A percentile compares a stretch with the other conserved stretches of the same genome.
These are phyloP conservation scores for Lenzites betulinus DNA, from an alignment of 768 basidiomycete species.

Conservation along the genomic window DNA sequence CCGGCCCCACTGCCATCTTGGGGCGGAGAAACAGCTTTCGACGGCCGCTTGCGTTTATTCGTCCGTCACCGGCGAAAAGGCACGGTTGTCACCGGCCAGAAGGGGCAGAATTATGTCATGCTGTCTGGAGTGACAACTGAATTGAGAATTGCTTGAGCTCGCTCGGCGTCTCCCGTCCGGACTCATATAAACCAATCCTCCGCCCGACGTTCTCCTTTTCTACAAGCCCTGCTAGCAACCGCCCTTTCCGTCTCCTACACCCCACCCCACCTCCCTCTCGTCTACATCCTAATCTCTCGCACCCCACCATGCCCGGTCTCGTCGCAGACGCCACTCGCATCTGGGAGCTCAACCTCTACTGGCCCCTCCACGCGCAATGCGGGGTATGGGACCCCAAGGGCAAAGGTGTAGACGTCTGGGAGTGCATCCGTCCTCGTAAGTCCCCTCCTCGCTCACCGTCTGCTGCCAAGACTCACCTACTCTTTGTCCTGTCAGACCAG, in stretches of 20 bases:
- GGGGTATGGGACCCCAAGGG: slow-evolving; percentile 69
- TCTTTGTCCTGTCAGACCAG: slow-evolving; percentile 46
- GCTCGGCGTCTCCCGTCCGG: slow-evolving; percentile 16
- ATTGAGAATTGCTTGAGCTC: slow-evolving; percentile 10
- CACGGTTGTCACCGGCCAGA: not conserved
- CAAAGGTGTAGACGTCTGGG: slow-evolving; percentile 74
- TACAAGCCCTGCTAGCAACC: slow-evolving; percentile 14
- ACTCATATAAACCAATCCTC: slow-evolving; percentile 22
- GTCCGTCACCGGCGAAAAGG: not conserved
- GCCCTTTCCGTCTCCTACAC: slow-evolving; percentile 1
- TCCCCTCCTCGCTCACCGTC: slow-evolving; percentile 22
- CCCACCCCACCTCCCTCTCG: not conserved
- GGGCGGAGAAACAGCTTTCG: slow-evolving; percentile 8
- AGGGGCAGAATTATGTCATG: slow-evolving; percentile 13
- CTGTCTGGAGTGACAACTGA: slow-evolving; percentile 2
- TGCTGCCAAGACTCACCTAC: slow-evolving; percentile 3
- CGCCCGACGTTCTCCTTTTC: slow-evolving; percentile 8
- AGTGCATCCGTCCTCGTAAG: slow-evolving; percentile 71
- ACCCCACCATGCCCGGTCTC: slow-evolving; percentile 42
- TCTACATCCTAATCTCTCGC: not conserved
- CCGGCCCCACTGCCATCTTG: not conserved
- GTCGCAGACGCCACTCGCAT: slow-evolving; percentile 68
- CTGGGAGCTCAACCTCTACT: slow-evolving; percentile 70
- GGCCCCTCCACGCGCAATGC: slow-evolving; percentile 67
- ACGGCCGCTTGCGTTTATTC: not conserved